A percentile compares a stretch with the other conserved stretches of the same genome.
These are phyloP conservation scores for Bolboschoenus planiculmis DNA, from an alignment of 176 grass and related monocot genomes.

Conservation along the genomic window DNA sequence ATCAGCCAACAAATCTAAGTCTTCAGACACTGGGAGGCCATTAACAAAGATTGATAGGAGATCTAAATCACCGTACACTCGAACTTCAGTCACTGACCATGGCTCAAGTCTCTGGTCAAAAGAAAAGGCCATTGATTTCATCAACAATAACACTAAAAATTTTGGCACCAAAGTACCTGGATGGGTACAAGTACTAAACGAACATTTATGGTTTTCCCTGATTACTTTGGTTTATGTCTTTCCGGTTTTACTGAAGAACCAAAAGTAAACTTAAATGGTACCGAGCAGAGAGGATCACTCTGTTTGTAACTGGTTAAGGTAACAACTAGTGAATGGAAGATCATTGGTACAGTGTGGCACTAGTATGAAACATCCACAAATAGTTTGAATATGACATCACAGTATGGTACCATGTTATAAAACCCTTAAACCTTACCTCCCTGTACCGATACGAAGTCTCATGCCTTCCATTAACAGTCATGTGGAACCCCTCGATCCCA, in stretches of 20 bases:
- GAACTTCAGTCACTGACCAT: conserved; percentile 73
- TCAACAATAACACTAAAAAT: conserved; percentile 20
- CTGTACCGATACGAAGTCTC: conserved; percentile 74
- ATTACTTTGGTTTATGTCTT: background rate
- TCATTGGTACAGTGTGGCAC: background rate
- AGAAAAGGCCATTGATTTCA: conserved; percentile 25
- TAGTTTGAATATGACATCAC: background rate
- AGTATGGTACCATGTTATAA: background rate
- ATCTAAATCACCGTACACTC: conserved; percentile 63
- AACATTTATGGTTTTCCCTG: background rate
- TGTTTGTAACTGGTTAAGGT: background rate
- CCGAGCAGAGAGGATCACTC: background rate
- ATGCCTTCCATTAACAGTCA: conserved; percentile 80
- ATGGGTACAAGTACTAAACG: background rate
- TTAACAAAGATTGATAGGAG: conserved; percentile 58
- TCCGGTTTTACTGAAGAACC: background rate
- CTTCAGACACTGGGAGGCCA: conserved; percentile 68
- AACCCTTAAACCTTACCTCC: conserved; percentile 47
- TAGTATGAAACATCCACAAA: background rate
- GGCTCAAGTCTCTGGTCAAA: conserved; percentile 57
- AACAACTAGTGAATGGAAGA: background rate
- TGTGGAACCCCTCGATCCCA: conserved; percentile 69
- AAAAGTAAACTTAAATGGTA: background rate
- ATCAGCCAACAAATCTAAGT: conserved; percentile 39
- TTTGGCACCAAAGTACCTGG: background rate